Evolutionary conservation across 164 flowering plant genomes (phyloP), one percentile per base, ranked within the genome.

Genomic region (Vitis cinerea): DNA sequence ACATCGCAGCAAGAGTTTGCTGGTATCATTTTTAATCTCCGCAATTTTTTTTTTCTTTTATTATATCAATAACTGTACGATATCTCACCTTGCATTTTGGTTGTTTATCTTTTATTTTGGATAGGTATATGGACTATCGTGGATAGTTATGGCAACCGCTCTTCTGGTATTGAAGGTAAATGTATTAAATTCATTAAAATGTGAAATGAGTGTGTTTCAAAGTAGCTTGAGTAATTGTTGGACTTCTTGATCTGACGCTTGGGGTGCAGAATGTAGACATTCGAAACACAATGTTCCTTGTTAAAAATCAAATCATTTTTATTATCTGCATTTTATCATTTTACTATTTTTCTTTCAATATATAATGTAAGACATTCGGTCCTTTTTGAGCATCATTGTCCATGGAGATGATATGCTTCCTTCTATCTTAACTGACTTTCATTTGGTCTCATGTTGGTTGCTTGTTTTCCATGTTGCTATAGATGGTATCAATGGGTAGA

Each of bases 401-500:
- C 44, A 37, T 37, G 44, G 44, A 6, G 44, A 37, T 37, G 44
- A 37, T 37, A 37, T 37, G 44, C 44, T 37, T 37, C 44, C 44
- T 37, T 37, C 7, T 6, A 3, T 37, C 44, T 37, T 37, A 37
- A 37, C 44, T 37, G 44, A 37, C 50, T 53, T 9, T 61, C 54
- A 14, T 61, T 64, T 16, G 15, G 30, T 49, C 30, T 63, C 27
- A 67, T 30, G 13, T 15, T 63, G 48, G 37, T 52, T 44, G 47
- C 56, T 29, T 67, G 29, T 67, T 59, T 65, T 17, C 59, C 29
- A 19, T 72, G 65, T 59, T 76, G 23, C 48, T 49, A 29, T 60
- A 95, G 99, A 85, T 95, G 94, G 92, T 95, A 58, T 88, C 99
- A 12, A 88, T 93, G 92, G 98, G 97, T 3, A 84, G 99, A 80